A percentile compares a stretch with the other conserved stretches of the same genome.
phyloP scores from a whole-genome alignment of 2,329 filamentous ascomycete genomes.

The Trichophyton mentagrophytes region DNA sequence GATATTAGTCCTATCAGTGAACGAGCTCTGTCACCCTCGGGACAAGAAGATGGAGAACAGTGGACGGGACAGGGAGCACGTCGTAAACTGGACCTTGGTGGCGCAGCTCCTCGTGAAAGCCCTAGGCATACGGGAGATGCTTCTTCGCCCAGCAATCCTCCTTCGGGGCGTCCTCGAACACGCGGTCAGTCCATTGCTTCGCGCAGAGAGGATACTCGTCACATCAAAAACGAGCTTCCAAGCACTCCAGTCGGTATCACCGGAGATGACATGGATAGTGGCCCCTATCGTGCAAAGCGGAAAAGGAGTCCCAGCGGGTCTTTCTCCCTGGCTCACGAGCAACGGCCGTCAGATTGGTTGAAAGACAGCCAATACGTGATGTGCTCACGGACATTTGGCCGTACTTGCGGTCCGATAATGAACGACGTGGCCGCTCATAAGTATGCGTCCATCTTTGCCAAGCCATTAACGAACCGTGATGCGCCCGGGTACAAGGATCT shows the following conservation, averaged over 20 bases:
- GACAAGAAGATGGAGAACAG: not conserved
- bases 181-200: conserved; percentile 26
- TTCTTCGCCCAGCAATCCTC: conserved; percentile 16
- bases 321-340: not conserved
- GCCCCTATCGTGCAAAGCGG: not conserved
- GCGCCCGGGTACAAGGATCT: conserved; percentile 64
- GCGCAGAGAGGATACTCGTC: conserved; percentile 20
- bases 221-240: conserved; percentile 24
- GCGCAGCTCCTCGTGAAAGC: not conserved
- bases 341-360: conserved; percentile 23
- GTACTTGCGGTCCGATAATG: conserved; percentile 58
- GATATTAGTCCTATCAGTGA: conserved; percentile 37
- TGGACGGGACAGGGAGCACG: not conserved
- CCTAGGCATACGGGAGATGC: conserved; percentile 4
- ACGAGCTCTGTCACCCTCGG: conserved; percentile 24
- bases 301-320: conserved; percentile 3
- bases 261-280: conserved; percentile 14
- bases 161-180: conserved; percentile 27
- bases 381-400: conserved; percentile 41
- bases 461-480: conserved; percentile 59
- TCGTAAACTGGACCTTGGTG: not conserved
- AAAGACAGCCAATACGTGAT: conserved; percentile 25
- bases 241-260: conserved; percentile 24
- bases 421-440: conserved; percentile 67
- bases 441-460: conserved; percentile 66